These are phyloP conservation scores for Saccharomycopsis sp. DNA, from an alignment of 805 yeast species.

Conservation along the genomic window DNA sequence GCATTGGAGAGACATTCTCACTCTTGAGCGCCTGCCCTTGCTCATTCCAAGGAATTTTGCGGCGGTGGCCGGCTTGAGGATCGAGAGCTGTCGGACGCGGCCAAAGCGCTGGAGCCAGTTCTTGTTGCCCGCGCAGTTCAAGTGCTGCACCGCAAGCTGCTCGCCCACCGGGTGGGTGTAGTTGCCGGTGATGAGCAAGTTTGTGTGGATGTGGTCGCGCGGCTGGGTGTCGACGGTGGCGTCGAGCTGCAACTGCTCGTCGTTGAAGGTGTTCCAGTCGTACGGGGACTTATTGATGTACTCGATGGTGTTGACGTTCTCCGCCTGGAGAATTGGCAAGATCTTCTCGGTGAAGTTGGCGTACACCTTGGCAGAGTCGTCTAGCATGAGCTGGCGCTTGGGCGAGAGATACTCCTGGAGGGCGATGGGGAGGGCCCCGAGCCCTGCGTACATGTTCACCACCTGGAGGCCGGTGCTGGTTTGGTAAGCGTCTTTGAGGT, in stretches of 20 bases:
- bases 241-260: constrained; percentile 35
- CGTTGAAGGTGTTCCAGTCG: constrained; percentile 51
- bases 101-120: constrained; percentile 74
- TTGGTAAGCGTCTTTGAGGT: background rate
- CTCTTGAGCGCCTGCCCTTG: constrained; percentile 42
- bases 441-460: constrained; percentile 52
- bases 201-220: constrained; percentile 39
- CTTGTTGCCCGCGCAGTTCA: constrained; percentile 53
- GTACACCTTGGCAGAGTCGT: constrained; percentile 29
- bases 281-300: constrained; percentile 42
- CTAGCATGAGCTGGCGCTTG: constrained; percentile 52
- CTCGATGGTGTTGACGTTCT: constrained; percentile 1
- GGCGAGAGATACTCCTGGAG: constrained; percentile 58
- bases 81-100: constrained; percentile 62
- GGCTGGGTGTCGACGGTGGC: constrained; percentile 23
- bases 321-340: constrained; percentile 17
- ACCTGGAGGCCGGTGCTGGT: constrained; percentile 34
- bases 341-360: constrained; percentile 23
- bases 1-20: constrained; percentile 54
- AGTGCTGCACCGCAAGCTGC: constrained; percentile 65
- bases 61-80: constrained; percentile 56
- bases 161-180: constrained; percentile 44
- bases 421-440: constrained; percentile 51
- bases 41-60: constrained; percentile 48
- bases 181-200: constrained; percentile 51